phyloP scores from a whole-genome alignment of 352 stramenopile genomes.

The Pythium apleroticum region DNA sequence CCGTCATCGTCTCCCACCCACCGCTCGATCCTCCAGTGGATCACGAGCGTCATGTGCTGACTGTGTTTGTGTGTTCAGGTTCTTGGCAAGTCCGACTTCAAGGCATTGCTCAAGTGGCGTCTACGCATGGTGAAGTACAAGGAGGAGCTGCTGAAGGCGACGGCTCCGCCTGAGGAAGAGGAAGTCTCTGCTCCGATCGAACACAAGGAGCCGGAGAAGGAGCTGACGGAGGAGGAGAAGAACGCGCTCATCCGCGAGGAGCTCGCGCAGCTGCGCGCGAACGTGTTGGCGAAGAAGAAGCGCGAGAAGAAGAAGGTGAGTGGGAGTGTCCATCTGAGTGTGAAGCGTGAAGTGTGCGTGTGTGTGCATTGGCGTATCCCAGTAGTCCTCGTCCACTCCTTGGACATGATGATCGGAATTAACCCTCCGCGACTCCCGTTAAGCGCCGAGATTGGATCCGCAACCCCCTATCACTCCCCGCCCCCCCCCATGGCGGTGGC shows the following conservation, averaged over 20 bases:
- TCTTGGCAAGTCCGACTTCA: slow-evolving; percentile 98
- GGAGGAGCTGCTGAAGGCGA: slow-evolving; percentile 72
- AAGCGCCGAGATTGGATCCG: slow-evolving; percentile 67
- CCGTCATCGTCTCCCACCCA: neutral
- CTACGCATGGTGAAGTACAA: slow-evolving; percentile 92
- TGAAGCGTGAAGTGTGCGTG: slow-evolving; percentile 27
- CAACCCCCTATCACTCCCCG: slow-evolving; percentile 57
- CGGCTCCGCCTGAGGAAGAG: slow-evolving; percentile 41
- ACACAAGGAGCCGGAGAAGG: slow-evolving; percentile 45
- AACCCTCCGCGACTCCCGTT: slow-evolving; percentile 91
- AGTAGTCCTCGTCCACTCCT: slow-evolving; percentile 84
- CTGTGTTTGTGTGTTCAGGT: slow-evolving; percentile 55
- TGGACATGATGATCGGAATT: slow-evolving; percentile 85
- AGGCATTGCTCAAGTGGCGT: slow-evolving; percentile 96
- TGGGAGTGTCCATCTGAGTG: slow-evolving; percentile 25
- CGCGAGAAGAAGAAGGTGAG: slow-evolving; percentile 90
- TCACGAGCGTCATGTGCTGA: neutral
- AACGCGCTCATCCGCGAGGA: slow-evolving; percentile 83
- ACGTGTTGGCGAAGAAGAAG: slow-evolving; percentile 84
- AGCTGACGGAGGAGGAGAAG: slow-evolving; percentile 82
- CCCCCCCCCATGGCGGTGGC: slow-evolving; percentile 43
- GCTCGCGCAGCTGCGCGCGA: slow-evolving; percentile 74
- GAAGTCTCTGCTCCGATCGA: slow-evolving; percentile 28
- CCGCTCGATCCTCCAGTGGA: too few relatives aligned
- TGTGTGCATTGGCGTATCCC: slow-evolving; percentile 62